A percentile compares a stretch with the other conserved stretches of the same genome.
Conservation (phyloP, 805 yeast genomes). For the Komagataella ulmi region DNA sequence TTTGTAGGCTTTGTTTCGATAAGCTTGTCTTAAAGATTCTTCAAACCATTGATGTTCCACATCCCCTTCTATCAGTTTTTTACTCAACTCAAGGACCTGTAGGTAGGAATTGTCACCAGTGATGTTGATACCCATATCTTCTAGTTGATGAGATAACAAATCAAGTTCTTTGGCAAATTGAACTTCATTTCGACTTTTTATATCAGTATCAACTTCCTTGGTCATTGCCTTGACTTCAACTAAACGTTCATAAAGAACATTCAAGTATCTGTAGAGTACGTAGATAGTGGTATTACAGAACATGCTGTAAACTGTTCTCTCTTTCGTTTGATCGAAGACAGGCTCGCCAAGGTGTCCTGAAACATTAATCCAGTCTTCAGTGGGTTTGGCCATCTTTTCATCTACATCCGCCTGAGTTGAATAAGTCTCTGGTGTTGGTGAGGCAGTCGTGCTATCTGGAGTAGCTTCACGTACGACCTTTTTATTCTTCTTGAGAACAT, state of each 20-base stretch:
- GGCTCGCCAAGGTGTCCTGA: slow-evolving; percentile 11
- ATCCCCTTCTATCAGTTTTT: slow-evolving; percentile 73
- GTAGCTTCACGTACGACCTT: slow-evolving; percentile 10
- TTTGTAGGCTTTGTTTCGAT: slow-evolving; percentile 85
- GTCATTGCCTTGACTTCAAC: slow-evolving; percentile 64
- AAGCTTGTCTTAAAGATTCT: slow-evolving; percentile 90
- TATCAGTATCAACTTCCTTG: slow-evolving; percentile 57
- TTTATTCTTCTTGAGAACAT: slow-evolving; percentile 43
- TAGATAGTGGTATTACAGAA: slow-evolving; percentile 85
- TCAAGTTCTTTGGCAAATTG: slow-evolving; percentile 83
- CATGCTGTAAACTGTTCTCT: slow-evolving; percentile 51
- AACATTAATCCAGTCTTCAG: slow-evolving; percentile 20
- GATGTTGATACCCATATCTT: slow-evolving; percentile 68
- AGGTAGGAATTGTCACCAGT: slow-evolving; percentile 57
- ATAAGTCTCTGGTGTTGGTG: slow-evolving; percentile 6
- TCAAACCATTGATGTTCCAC: slow-evolving; percentile 92
- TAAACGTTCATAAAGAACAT: slow-evolving; percentile 70
- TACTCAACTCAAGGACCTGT: slow-evolving; percentile 67
- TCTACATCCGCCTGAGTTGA: slow-evolving; percentile 9
- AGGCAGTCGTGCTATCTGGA: not conserved
- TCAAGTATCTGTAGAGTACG: slow-evolving; percentile 76
- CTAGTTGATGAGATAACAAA: slow-evolving; percentile 65
- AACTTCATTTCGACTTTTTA: slow-evolving; percentile 46
- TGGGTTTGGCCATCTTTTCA: slow-evolving; percentile 14
- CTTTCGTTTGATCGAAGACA: slow-evolving; percentile 6